A percentile compares a stretch with the other conserved stretches of the same genome.
Evolutionary conservation across 1,284 basidiomycete species (phyloP).

Genomic region (Rhodotorula sp.): DNA sequence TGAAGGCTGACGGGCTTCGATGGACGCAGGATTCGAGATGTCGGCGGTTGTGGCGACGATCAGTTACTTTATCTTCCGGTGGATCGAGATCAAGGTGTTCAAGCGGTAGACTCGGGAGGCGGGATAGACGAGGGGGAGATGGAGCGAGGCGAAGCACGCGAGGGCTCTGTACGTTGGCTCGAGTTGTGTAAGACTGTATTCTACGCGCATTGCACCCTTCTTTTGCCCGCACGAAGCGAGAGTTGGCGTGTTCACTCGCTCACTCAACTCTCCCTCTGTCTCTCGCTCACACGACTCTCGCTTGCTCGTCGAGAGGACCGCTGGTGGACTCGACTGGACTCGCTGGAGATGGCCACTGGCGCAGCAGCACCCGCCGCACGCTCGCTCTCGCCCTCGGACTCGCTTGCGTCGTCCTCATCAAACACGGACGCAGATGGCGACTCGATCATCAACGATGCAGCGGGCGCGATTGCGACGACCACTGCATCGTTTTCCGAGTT

Average conservation of each 20-base stretch:
- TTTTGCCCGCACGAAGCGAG: too few species aligned
- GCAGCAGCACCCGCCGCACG: background rate
- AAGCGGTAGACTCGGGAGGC: conserved; percentile 29
- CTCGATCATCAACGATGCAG: conserved; percentile 15
- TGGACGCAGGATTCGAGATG: conserved; percentile 56
- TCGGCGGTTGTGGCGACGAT: conserved; percentile 40
- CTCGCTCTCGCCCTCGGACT: conserved; percentile 1
- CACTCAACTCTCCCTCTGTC: background rate
- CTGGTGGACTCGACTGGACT: background rate
- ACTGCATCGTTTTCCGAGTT: background rate
- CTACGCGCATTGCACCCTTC: too few species aligned
- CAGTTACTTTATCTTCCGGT: conserved; percentile 44
- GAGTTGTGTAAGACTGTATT: too few species aligned
- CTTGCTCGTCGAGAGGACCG: too few species aligned
- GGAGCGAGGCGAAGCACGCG: background rate
- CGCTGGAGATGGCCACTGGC: background rate
- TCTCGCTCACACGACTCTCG: too few species aligned
- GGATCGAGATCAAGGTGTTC: conserved; percentile 43
- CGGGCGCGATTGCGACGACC: background rate
- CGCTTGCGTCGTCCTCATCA: background rate
- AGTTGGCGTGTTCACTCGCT: background rate
- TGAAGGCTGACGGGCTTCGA: background rate
- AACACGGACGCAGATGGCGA: conserved; percentile 23
- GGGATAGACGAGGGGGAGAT: background rate
- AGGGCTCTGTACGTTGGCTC: too few species aligned